Percentiles rank a stretch among this genome's conserved stretches.
Evolutionary conservation across 129 eudicot species (phyloP).

Genomic region (Calendula officinalis): DNA sequence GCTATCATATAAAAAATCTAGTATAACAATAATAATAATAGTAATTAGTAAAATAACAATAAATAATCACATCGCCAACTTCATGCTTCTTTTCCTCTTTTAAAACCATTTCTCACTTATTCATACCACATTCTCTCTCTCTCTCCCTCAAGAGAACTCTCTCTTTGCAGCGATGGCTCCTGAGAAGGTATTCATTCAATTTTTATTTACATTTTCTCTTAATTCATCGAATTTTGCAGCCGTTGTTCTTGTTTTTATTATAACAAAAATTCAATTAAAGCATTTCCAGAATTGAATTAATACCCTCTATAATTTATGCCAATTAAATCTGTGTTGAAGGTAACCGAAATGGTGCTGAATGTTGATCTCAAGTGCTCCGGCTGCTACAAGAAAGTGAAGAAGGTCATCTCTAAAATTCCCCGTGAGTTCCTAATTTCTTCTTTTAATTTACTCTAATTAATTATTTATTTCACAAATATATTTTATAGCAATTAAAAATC

Average conservation of each 20-base stretch:
- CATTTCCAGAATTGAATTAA: slow-evolving; percentile 10
- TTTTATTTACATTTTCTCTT: neutral
- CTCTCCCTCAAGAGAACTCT: neutral
- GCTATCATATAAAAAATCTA: neutral
- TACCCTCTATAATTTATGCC: neutral
- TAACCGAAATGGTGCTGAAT: slow-evolving; percentile 67
- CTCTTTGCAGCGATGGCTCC: slow-evolving; percentile 30
- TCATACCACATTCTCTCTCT: slow-evolving; percentile 25
- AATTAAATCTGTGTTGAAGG: slow-evolving; percentile 37
- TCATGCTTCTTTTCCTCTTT: slow-evolving; percentile 20
- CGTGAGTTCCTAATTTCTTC: slow-evolving; percentile 44
- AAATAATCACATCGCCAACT: slow-evolving; percentile 19
- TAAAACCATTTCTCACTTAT: slow-evolving; percentile 26
- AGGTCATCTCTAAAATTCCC: slow-evolving; percentile 68
- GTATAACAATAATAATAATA: neutral
- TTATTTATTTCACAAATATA: neutral
- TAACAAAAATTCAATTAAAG: neutral
- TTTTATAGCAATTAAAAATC: neutral
- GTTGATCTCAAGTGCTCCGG: slow-evolving; percentile 79
- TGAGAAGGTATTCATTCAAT: slow-evolving; percentile 32
- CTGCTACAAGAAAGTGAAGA: slow-evolving; percentile 89
- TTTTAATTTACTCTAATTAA: neutral
- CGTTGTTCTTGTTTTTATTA: slow-evolving; percentile 4
- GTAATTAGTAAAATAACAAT: neutral
- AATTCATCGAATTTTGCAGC: neutral